Evolutionary conservation across 169 alveolate genomes (phyloP).

Genomic region (Plasmodium ovale): DNA sequence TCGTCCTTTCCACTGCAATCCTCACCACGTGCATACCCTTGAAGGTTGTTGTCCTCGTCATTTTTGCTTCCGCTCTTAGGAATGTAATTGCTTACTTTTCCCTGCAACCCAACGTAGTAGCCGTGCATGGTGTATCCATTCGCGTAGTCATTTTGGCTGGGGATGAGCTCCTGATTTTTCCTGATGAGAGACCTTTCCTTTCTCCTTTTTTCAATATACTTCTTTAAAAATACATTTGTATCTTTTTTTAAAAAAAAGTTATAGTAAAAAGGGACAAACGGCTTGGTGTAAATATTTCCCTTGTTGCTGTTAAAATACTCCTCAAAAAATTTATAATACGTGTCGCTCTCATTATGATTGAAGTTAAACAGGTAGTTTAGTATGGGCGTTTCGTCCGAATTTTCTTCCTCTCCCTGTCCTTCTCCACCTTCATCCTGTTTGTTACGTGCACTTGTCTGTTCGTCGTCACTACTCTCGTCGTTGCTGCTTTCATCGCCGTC

Average conservation of each 20-base stretch:
- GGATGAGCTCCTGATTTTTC: not conserved
- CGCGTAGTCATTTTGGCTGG: not conserved
- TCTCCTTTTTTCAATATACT: not conserved
- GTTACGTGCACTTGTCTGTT: not conserved
- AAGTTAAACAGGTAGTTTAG: conserved; percentile 46
- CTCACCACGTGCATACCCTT: too few relatives aligned
- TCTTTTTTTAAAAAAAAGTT: conserved; percentile 39
- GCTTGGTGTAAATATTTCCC: conserved; percentile 48
- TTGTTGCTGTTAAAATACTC: conserved; percentile 67
- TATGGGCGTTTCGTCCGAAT: conserved; percentile 4
- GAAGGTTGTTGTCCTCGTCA: not conserved
- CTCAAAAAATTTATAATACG: conserved; percentile 66
- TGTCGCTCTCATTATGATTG: conserved; percentile 51
- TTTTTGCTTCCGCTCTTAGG: not conserved
- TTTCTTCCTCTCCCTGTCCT: not conserved
- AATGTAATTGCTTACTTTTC: not conserved
- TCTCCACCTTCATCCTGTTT: not conserved
- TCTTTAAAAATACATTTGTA: conserved; percentile 21
- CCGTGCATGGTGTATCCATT: not conserved
- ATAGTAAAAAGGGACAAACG: conserved; percentile 40
- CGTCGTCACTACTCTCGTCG: not conserved
- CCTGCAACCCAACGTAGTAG: not conserved
- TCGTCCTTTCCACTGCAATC: not conserved
- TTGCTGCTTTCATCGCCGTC: not conserved
- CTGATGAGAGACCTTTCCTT: not conserved